These are phyloP conservation scores for Schwanniomyces polymorphus DNA, from an alignment of 805 yeast species.

Conservation along the genomic window DNA sequence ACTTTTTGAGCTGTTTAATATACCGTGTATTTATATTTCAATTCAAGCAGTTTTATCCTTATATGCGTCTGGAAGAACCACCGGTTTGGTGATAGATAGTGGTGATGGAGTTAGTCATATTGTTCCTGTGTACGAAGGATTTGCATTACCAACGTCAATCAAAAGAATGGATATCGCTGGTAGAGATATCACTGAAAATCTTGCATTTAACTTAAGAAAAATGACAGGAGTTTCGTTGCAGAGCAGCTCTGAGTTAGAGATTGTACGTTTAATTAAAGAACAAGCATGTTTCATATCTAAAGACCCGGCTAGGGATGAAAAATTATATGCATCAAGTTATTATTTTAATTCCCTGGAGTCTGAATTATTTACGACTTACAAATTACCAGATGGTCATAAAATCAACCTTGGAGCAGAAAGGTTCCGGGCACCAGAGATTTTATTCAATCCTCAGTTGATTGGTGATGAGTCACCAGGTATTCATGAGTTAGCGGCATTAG, in stretches of 20 bases:
- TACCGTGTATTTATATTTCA: conserved; percentile 73
- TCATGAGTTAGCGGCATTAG: conserved; percentile 60
- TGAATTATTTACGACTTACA: conserved; percentile 42
- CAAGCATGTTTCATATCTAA: conserved; percentile 63
- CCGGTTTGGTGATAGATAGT: conserved; percentile 86
- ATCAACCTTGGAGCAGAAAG: conserved; percentile 66
- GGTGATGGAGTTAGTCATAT: conserved; percentile 92
- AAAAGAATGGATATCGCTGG: conserved; percentile 83
- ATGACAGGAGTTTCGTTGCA: conserved; percentile 59
- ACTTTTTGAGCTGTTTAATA: conserved; percentile 68
- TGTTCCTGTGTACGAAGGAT: conserved; percentile 91
- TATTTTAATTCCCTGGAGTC: conserved; percentile 15
- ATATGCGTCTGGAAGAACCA: conserved; percentile 87
- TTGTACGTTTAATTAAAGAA: conserved; percentile 78
- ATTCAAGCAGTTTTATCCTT: conserved; percentile 79
- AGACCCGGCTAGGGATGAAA: conserved; percentile 59
- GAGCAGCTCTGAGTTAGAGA: conserved; percentile 79
- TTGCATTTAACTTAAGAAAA: conserved; percentile 67
- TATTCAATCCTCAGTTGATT: conserved; percentile 74
- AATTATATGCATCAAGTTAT: conserved; percentile 31
- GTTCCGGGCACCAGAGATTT: conserved; percentile 75
- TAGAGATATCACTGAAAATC: conserved; percentile 74
- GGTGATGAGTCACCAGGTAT: conserved; percentile 77
- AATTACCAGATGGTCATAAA: conserved; percentile 82
- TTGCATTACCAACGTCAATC: conserved; percentile 70